Evolutionary conservation across 768 basidiomycete species (phyloP), one percentile per base, ranked within the genome.

Genomic region (Asterophora lycoperdoides): DNA sequence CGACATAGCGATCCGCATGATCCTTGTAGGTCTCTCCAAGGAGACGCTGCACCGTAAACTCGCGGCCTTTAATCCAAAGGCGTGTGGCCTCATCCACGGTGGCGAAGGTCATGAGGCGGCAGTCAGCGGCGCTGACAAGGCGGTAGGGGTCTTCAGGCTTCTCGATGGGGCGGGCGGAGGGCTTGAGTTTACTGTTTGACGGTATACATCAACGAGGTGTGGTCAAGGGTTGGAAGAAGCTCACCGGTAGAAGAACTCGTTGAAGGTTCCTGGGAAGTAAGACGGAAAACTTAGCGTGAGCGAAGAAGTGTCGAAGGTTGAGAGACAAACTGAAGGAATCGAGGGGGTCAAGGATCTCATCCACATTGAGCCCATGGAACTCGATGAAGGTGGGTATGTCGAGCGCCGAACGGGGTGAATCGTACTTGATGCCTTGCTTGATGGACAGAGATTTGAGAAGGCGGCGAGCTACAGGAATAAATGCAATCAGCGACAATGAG

Each of bases 41-140:
- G 29, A 99, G 74, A 1, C 84, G 77, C 5, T 69, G 76, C 3
- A 97, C 76, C 1, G 83, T 85, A 62, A 99, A 98, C 57, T 96
- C 93, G 36, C 93, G 83, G 3, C 95, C 95, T 61, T 98, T 97
- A 69, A 98, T 95, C 95, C 95, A 99, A 0, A 99, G 70, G 18
- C 76, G 73, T 2, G 93, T 96, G 1, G 95, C 95, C 48, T 91
- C 89, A 41, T 68, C 71, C 7, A 96, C 84, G 0, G 82, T 86
- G 64, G 89, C 84, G 65, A 98, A 99, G 1, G 86, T 81, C 86
- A 97, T 93, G 52, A 96, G 77, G n/a, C 95, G 86, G 62, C 90
- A 97, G 70, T 99, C 95, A 1, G 94, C 96, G n/a, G 81, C 83
- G 49, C 85, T 87, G 48, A 97, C 89, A 10, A 95, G 73, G 7